Base-by-base conservation (phyloP, 495 filamentous ascomycete genomes). In the Penicillium antarcticum region DNA sequence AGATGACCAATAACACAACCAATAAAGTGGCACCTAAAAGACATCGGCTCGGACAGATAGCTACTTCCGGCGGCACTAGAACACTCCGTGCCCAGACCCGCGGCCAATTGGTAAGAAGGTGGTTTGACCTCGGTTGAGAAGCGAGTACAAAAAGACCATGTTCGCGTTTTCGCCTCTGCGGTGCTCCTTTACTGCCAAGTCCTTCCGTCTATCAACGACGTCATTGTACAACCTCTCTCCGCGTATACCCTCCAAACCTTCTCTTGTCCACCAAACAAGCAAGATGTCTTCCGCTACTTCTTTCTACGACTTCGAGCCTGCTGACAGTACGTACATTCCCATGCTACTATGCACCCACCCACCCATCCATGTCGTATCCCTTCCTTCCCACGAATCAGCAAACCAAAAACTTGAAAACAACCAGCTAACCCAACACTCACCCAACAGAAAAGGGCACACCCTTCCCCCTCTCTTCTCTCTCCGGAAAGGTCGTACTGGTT, bases 221-320 rank as follows among this genome's bases (percentile, higher is more conserved):
- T 39, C 42, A 56, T 34, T 29, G 26, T 9, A 48, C 10, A 18
- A 34, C 34, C 29, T 12, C 4, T 34, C 46, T 26, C 36, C 37
- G 37, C 46, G 37, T 14, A 42, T 38, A 19, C 26, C 8, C 10
- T 33, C 19, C 14, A 14, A 37, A 43, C 11, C 29, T 33, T 38
- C 33, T 37, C 21, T 32, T 33, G 9, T 35, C 18, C 37, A 14
- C 26, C 45, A 43, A 16, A 52, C 47, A 36, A 42, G 54, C 62
- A 85, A 69, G 58, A 98, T 96, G 92, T 73, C 92, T 36, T 90
- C 91, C 44, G 91, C 91, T 53, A 94, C 91, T 11, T 82, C 72
- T 48, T 90, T 98, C 72, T 96, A 87, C 75, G 90, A 96, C 58
- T 96, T 97, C 73, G 90, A 87, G 74, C 84, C 89, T 37, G 79